Conservation (phyloP, 2,329 filamentous ascomycete species). For the Talaromyces sp. region DNA sequence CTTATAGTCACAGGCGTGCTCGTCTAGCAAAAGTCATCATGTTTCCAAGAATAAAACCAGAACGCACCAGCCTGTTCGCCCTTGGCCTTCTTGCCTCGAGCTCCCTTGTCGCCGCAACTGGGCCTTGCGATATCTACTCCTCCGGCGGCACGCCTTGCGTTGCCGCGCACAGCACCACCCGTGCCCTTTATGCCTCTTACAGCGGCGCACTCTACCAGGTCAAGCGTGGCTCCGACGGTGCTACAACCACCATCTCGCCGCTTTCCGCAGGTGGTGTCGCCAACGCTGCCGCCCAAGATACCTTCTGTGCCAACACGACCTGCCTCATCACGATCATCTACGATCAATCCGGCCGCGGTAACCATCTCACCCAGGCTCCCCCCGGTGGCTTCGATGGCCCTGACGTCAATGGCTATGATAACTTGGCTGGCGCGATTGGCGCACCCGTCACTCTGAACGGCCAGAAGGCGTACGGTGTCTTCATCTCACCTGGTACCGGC, state of each 20-base stretch:
- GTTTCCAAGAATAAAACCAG: background rate
- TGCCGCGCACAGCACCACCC: conserved; percentile 17
- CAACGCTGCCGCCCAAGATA: conserved; percentile 12
- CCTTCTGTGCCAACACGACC: conserved; percentile 14
- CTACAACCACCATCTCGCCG: conserved; percentile 14
- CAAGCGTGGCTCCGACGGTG: conserved; percentile 9
- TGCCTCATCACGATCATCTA: conserved; percentile 19
- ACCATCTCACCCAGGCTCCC: conserved; percentile 13
- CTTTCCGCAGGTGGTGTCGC: conserved; percentile 15
- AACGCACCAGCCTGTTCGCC: background rate
- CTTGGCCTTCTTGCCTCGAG: conserved; percentile 11
- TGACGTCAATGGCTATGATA: conserved; percentile 9
- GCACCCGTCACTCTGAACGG: conserved; percentile 18
- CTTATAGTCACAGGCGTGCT: background rate
- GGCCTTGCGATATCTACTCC: conserved; percentile 16
- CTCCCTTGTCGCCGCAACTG: conserved; percentile 12
- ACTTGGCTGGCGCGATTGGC: conserved; percentile 15
- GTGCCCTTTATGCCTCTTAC: conserved; percentile 12
- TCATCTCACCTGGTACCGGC: conserved; percentile 16
- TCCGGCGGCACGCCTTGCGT: conserved; percentile 17
- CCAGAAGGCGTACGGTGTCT: conserved; percentile 16
- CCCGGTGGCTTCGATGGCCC: conserved; percentile 9
- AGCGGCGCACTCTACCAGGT: conserved; percentile 14
- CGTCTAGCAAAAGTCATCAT: background rate
- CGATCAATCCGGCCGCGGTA: conserved; percentile 17